phyloP scores from a whole-genome alignment of 2,329 filamentous ascomycete genomes.

The Fusarium sp. region DNA sequence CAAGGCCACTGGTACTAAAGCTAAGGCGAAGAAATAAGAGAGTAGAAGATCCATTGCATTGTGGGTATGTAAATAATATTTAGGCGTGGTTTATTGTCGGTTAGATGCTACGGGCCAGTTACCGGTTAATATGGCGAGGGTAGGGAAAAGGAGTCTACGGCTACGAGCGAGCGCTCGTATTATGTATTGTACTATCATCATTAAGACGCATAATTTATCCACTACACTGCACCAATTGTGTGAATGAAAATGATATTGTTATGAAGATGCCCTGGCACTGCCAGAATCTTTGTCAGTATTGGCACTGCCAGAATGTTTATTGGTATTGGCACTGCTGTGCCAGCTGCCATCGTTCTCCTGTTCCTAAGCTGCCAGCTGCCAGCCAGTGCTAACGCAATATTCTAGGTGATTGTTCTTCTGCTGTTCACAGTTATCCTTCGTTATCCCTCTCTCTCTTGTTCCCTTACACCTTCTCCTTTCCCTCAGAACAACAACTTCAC shows the following conservation, averaged over 20 bases:
- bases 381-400: neutral
- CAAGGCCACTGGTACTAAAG: constrained; percentile 57
- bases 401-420: neutral
- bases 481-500: neutral
- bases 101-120: constrained; percentile 1
- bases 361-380: neutral
- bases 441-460: neutral
- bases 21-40: constrained; percentile 61
- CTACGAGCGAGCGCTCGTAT: constrained; percentile 12
- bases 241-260: neutral
- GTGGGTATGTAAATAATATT: constrained; percentile 15
- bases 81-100: constrained; percentile 13
- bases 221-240: too few relatives aligned
- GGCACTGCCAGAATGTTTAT: neutral
- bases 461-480: neutral
- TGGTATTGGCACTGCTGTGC: neutral
- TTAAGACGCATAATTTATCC: constrained; percentile 3
- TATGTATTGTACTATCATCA: constrained; percentile 16
- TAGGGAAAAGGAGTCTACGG: constrained; percentile 28
- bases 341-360: neutral
- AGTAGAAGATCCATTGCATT: neutral
- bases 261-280: neutral
- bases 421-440: neutral
- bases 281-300: too few relatives aligned
- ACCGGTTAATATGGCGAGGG: constrained; percentile 14